These are phyloP conservation scores for Amanita muscaria DNA, from an alignment of 768 basidiomycete genomes.

Conservation along the genomic window DNA sequence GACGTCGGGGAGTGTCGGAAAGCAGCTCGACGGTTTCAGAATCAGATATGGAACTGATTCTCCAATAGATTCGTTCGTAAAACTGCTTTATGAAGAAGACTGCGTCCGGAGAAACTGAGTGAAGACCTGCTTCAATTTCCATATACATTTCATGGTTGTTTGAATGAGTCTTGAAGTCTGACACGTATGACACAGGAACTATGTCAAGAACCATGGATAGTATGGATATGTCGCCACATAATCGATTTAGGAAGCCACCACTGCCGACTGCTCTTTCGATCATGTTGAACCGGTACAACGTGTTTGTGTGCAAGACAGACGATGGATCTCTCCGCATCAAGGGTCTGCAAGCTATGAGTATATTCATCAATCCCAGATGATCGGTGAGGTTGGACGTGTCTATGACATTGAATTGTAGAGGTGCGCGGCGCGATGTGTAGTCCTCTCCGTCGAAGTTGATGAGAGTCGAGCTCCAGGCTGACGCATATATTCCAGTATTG, in stretches of 20 bases:
- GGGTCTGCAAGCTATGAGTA: slow-evolving; percentile 24
- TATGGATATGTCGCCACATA: slow-evolving; percentile 25
- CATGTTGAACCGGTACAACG: slow-evolving; percentile 16
- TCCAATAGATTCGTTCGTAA: slow-evolving; percentile 34
- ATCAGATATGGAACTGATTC: slow-evolving; percentile 9
- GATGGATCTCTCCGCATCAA: slow-evolving; percentile 17
- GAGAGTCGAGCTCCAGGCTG: slow-evolving; percentile 24
- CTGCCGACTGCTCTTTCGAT: slow-evolving; percentile 18
- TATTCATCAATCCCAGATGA: slow-evolving; percentile 30
- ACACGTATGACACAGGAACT: slow-evolving; percentile 25
- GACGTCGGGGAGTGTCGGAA: not conserved
- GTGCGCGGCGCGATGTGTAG: slow-evolving; percentile 11
- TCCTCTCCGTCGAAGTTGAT: not conserved
- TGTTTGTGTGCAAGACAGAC: slow-evolving; percentile 26
- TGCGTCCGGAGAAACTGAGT: no score
- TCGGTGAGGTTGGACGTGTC: slow-evolving; percentile 34
- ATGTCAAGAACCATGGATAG: slow-evolving; percentile 28
- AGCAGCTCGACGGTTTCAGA: not conserved
- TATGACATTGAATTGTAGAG: slow-evolving; percentile 28
- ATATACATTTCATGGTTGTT: no score
- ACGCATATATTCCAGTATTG: slow-evolving; percentile 22
- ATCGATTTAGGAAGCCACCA: slow-evolving; percentile 21
- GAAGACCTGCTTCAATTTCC: no score
- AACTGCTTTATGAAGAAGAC: no score
- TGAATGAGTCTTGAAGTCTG: no score